A percentile compares a stretch with the other conserved stretches of the same genome.
These are phyloP conservation scores for Wickerhamomyces alni DNA, from an alignment of 805 yeast species.

Conservation along the genomic window DNA sequence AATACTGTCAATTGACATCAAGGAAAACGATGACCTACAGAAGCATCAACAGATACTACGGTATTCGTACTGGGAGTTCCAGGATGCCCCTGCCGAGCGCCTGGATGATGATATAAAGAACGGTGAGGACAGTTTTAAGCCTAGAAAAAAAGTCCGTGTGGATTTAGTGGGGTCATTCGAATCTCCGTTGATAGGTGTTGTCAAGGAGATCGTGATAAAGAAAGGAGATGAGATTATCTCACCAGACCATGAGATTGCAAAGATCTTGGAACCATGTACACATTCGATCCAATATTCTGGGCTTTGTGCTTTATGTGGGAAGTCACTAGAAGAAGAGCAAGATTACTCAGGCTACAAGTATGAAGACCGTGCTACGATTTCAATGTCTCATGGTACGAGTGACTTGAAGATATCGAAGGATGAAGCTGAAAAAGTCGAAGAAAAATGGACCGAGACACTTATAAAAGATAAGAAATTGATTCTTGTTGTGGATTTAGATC, in stretches of 20 bases:
- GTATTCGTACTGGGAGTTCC: constrained; percentile 32
- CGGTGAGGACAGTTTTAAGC: constrained; percentile 4
- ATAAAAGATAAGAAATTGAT: constrained; percentile 63
- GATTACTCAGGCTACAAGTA: constrained; percentile 59
- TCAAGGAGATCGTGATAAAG: constrained; percentile 43
- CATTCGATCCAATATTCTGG: constrained; percentile 95
- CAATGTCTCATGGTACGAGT: constrained; percentile 85
- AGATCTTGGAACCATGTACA: constrained; percentile 74
- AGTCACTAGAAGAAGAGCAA: constrained; percentile 59
- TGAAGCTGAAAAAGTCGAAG: constrained; percentile 85
- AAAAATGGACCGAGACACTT: constrained; percentile 54
- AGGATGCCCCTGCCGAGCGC: constrained; percentile 9
- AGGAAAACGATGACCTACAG: constrained; percentile 26
- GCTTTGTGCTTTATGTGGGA: constrained; percentile 89
- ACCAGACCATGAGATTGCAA: constrained; percentile 42
- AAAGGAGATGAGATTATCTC: constrained; percentile 54
- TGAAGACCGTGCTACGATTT: constrained; percentile 72
- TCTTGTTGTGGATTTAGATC: constrained; percentile 93
- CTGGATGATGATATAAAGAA: constrained; percentile 19
- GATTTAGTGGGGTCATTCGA: constrained; percentile 76
- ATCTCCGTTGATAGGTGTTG: constrained; percentile 71
- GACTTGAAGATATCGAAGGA: constrained; percentile 76
- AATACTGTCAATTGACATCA: constrained; percentile 27
- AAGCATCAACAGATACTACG: constrained; percentile 32
- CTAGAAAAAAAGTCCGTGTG: constrained; percentile 38